Base-by-base conservation (phyloP, 805 yeast genomes). In the Lipomyces kockii region DNA sequence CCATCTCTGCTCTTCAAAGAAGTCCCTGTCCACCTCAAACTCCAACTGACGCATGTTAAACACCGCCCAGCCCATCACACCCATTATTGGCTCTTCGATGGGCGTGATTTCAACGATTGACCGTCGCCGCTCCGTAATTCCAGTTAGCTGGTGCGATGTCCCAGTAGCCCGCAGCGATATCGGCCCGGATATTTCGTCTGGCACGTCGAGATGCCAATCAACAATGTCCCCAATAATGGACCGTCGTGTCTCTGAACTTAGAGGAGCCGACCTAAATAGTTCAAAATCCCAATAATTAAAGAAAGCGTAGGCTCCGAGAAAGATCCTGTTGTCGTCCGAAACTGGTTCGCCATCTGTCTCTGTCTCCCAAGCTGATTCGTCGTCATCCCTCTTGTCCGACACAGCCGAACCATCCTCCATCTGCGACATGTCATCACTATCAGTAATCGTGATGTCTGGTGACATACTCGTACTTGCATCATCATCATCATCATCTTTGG, bases 261-360 rank as follows among this genome's bases (percentile, higher is more conserved):
- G 52, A 27, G 70, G 71, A 39, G 67, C 71, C 32, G 61, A 53
- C 39, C 71, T 29, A 54, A 68, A 68, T 25, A 68, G 71, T 59
- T 67, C 71, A 66, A 68, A 68, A 55, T 68, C 71, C 71, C 70
- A 66, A 61, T 68, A 68, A 25, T 68, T 67, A 59, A 68, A 68
- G 32, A 66, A 68, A 11, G 71, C 70, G 57, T 62, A 68, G 43
- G 67, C 63, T 43, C 65, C 65, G 32, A 65, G 56, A 32, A 60
- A 64, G 20, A 68, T 52, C 2, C 43, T 60, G 39, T 29, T 60
- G 3, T 35, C 46, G 20, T 17, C 58, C 8, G 32, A 32, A 11
- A 17, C 61, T 22, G 27, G 32, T 25, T 32, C 53, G 3, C 52
- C 66, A 14, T 46, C 62, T 25, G 62, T 60, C 29, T 52, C 55